phyloP scores from a whole-genome alignment of 2,329 filamentous ascomycete genomes.

The Huntiella decipiens region DNA sequence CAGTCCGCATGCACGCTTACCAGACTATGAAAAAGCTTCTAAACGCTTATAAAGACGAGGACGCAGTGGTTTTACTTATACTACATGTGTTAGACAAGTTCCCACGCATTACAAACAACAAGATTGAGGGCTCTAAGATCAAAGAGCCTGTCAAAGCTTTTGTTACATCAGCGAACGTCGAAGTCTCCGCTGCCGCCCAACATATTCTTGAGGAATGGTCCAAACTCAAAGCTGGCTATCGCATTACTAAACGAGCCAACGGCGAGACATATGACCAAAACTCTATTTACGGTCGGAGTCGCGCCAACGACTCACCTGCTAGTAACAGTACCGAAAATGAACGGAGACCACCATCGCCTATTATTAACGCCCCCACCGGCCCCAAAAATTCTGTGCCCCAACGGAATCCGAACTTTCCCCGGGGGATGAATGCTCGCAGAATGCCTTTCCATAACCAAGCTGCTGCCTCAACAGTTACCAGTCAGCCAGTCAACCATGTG shows the following conservation, averaged over 20 bases:
- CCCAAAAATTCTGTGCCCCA: slow-evolving; percentile 41
- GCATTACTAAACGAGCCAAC: slow-evolving; percentile 72
- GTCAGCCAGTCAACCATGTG: neutral
- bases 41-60: slow-evolving; percentile 69
- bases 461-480: neutral
- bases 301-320: slow-evolving; percentile 5
- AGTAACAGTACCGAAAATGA: slow-evolving; percentile 17
- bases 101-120: slow-evolving; percentile 83
- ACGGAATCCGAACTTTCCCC: slow-evolving; percentile 19
- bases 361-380: slow-evolving; percentile 35
- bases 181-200: slow-evolving; percentile 52
- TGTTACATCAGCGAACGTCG: slow-evolving; percentile 47
- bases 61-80: slow-evolving; percentile 75
- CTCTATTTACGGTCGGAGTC: slow-evolving; percentile 5
- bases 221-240: slow-evolving; percentile 74
- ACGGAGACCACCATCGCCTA: slow-evolving; percentile 40
- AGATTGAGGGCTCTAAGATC: slow-evolving; percentile 91
- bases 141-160: slow-evolving; percentile 61
- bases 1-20: slow-evolving; percentile 94
- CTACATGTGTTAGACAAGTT: slow-evolving; percentile 77
- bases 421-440: neutral
- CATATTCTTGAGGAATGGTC: slow-evolving; percentile 69
- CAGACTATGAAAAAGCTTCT: slow-evolving; percentile 80
- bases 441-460: slow-evolving; percentile 28
- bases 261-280: slow-evolving; percentile 8